Conservation (phyloP, 176 grass and related monocot genomes). For the Sorghum bicolor region Sorghum_bicolor_NCBIv3 NC_012871.2:6743501-6744000, state of each 20-base stretch:
- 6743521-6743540: background rate
- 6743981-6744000: constrained; percentile 70
- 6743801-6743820: constrained; percentile 43
- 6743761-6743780: constrained; percentile 63
- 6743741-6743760: constrained; percentile 59
- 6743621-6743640: constrained; percentile 53
- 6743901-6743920: constrained; percentile 49
- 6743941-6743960: constrained; percentile 77
- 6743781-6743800: constrained; percentile 93
- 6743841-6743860: constrained; percentile 68
- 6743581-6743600: constrained; percentile 54
- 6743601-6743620: constrained; percentile 83
- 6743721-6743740: constrained; percentile 74
- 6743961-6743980: constrained; percentile 65
- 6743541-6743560: background rate
- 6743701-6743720: constrained; percentile 56
- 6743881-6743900: constrained; percentile 69
- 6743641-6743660: constrained; percentile 59
- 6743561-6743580: constrained; percentile 40
- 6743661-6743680: constrained; percentile 75
- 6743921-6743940: constrained; percentile 67
- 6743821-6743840: constrained; percentile 32
- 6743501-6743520: background rate
- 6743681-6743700: constrained; percentile 86
- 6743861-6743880: constrained; percentile 64